A percentile compares a stretch with the other conserved stretches of the same genome.
phyloP scores from a whole-genome alignment of 768 basidiomycete genomes.

The Kwoniella bestiolae region DNA sequence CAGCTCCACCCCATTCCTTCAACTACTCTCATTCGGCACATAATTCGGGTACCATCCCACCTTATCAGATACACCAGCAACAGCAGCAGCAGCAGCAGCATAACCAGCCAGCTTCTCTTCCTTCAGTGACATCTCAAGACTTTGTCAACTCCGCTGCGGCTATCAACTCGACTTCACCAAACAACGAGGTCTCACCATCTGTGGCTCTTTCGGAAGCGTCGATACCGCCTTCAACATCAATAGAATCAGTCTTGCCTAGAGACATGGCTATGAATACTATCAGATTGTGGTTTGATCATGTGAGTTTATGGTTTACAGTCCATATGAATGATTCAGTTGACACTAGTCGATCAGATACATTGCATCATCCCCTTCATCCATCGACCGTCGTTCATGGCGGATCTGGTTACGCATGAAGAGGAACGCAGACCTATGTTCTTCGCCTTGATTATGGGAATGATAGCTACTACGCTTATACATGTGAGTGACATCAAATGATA shows the following conservation, averaged over 20 bases:
- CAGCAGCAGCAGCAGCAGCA: not conserved
- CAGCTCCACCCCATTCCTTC: not conserved
- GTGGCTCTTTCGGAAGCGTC: slow-evolving; percentile 24
- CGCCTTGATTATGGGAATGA: slow-evolving; percentile 35
- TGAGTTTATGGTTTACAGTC: slow-evolving; percentile 1
- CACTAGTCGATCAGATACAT: slow-evolving; percentile 23
- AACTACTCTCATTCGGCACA: not conserved
- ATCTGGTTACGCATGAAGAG: slow-evolving; percentile 29
- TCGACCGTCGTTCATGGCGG: slow-evolving; percentile 34
- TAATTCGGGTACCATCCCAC: not conserved
- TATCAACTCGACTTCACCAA: slow-evolving; percentile 16
- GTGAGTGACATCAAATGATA: too few relatives aligned
- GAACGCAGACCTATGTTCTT: slow-evolving; percentile 36
- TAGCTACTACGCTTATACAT: slow-evolving; percentile 36
- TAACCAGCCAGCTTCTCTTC: not conserved
- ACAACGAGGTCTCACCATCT: slow-evolving; percentile 20
- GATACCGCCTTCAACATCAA: slow-evolving; percentile 19
- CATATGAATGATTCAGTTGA: not conserved
- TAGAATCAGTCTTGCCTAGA: slow-evolving; percentile 33
- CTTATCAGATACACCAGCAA: slow-evolving; percentile 3
- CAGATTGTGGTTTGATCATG: slow-evolving; percentile 35
- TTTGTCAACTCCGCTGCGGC: slow-evolving; percentile 9
- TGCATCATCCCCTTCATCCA: slow-evolving; percentile 41
- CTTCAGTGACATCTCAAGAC: slow-evolving; percentile 15
- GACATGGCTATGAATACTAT: slow-evolving; percentile 37